Base-by-base conservation (phyloP, 2,329 filamentous ascomycete species). In the Harringtonia lauricola region DNA sequence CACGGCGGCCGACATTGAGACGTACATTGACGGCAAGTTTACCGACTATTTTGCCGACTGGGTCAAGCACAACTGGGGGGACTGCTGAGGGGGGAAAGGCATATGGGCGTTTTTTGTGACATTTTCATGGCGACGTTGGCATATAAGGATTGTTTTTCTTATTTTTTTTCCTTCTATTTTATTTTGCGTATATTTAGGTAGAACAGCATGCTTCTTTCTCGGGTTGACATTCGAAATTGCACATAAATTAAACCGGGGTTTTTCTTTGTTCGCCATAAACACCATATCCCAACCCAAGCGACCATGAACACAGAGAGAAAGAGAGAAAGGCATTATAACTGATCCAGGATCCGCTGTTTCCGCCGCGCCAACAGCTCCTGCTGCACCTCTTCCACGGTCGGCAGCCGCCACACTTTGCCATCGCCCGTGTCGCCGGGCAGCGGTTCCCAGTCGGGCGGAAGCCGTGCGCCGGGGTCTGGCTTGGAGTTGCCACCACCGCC, bases 311-410 rank as follows among this genome's bases (percentile, higher is more conserved):
- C 26, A 15, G 15, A 39, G 22, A 7, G 4, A 31, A 13, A 39
- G n/a, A 2, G 24, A 34, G 21, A 3, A 34, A 19, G 17, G 7
- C 12, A 8, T 42, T 26, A 42, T 29, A 52, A 26, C 65, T 92
- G 90, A 55, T 95, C 87, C 52, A 98, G 65, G 49, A 98, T 66
- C 60, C 82, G 86, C 63, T 81, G 76, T 60, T 86, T 79, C 63
- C 89, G 76, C 64, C 90, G 74, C 52, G 95, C 88, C 43, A 98
- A 74, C 53, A 98, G 66, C 63, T 96, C 92, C 57, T 89, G 79
- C 63, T 95, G 87, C n/a, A 96, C 90, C 60, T 96, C 86, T 18
- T 94, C 87, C 45, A 87, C 64, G 6, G 84, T 89, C 9, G 92
- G 92, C 55, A 96, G 62, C 49, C 76, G 77, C 90, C 90, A 95